Conservation (phyloP, 805 yeast species). For the Wickerhamiella sergipiensis region DNA sequence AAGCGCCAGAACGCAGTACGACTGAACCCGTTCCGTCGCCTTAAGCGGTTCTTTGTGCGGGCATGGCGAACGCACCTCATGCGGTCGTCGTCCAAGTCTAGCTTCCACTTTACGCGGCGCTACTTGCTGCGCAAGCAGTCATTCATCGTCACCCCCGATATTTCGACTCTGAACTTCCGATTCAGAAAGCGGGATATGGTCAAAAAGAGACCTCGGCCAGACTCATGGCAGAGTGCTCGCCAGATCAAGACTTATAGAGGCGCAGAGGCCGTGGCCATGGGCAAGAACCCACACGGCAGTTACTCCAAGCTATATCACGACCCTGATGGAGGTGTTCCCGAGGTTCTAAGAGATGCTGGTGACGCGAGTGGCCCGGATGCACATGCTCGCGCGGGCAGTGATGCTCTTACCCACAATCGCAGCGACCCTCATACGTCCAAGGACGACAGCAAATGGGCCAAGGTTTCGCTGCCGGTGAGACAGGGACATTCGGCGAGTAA, state of each 20-base stretch:
- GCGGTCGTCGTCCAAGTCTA: slow-evolving; percentile 2
- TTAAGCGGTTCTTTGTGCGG: slow-evolving; percentile 7
- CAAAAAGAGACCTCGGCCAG: slow-evolving; percentile 9
- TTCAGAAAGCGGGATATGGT: slow-evolving; percentile 9
- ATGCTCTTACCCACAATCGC: neutral
- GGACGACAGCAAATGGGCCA: slow-evolving; percentile 3
- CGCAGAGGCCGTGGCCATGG: neutral
- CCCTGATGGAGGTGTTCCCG: neutral
- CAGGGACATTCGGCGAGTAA: neutral
- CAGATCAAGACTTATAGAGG: slow-evolving; percentile 13
- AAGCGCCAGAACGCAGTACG: slow-evolving; percentile 9
- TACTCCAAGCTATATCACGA: neutral
- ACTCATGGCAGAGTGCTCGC: slow-evolving; percentile 7
- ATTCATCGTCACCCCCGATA: slow-evolving; percentile 15
- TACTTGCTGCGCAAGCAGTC: slow-evolving; percentile 14
- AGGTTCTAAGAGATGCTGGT: neutral
- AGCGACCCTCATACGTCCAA: neutral
- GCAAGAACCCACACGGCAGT: neutral
- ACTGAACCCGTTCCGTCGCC: slow-evolving; percentile 4
- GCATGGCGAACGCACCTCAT: slow-evolving; percentile 6
- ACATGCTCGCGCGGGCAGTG: neutral
- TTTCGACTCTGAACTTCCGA: slow-evolving; percentile 8
- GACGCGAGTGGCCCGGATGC: neutral
- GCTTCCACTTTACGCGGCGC: slow-evolving; percentile 7
- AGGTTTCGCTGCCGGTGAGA: slow-evolving; percentile 11